Percentiles rank a stretch among this genome's conserved stretches.
phyloP scores from a whole-genome alignment of 2,329 filamentous ascomycete species.

The Diaporthe sp. region DNA sequence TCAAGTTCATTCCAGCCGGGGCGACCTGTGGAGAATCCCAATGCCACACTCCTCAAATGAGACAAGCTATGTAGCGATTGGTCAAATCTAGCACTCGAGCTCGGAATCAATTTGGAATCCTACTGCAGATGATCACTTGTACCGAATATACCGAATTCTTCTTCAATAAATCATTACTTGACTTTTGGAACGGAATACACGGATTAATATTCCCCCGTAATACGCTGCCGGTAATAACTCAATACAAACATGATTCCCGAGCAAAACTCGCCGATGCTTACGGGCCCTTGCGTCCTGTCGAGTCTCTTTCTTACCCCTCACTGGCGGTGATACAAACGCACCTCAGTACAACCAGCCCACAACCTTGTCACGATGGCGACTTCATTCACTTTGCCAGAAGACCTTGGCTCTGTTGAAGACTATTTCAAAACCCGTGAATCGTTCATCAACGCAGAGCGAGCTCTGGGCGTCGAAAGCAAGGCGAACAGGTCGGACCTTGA shows the following conservation, averaged over 20 bases:
- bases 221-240: not conserved
- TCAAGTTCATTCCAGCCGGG: too few species aligned
- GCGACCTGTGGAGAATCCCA: too few species aligned
- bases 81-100: too few species aligned
- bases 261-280: not conserved
- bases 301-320: not conserved
- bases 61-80: too few species aligned
- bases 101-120: not conserved
- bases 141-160: not conserved
- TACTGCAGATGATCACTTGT: not conserved
- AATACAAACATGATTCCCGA: not conserved
- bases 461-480: not conserved
- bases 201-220: not conserved
- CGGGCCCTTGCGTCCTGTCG: not conserved
- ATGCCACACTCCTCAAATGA: too few species aligned
- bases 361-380: not conserved
- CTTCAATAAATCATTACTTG: not conserved
- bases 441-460: slow-evolving; percentile 9
- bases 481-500: not conserved
- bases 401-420: not conserved
- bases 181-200: not conserved
- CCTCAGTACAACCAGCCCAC: too few species aligned
- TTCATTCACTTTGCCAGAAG: not conserved
- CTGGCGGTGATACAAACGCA: not conserved
- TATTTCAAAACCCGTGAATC: slow-evolving; percentile 16